Conservation (phyloP, 805 yeast species). For the Kodamaea leandrae region DNA sequence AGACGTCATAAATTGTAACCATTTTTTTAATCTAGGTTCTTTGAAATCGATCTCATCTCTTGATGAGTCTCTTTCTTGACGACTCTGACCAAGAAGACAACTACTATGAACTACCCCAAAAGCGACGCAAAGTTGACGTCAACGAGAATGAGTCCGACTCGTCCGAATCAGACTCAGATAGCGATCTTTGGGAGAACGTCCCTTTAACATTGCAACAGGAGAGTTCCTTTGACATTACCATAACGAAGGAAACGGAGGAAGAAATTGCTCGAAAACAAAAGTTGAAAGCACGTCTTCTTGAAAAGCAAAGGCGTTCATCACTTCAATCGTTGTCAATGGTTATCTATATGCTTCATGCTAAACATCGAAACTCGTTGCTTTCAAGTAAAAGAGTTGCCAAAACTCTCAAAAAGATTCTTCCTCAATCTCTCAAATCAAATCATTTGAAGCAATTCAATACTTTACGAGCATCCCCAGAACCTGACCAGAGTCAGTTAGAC, state of each 20-base stretch:
- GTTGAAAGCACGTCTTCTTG: slow-evolving; percentile 9
- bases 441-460: slow-evolving; percentile 13
- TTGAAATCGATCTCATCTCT: too few species aligned
- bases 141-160: too few species aligned
- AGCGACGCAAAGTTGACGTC: background rate
- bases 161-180: slow-evolving; percentile 6
- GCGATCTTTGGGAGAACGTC: slow-evolving; percentile 12
- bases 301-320: slow-evolving; percentile 12
- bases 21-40: too few species aligned
- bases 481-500: slow-evolving; percentile 11
- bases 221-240: slow-evolving; percentile 1
- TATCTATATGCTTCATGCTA: slow-evolving; percentile 22
- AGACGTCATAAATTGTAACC: too few species aligned
- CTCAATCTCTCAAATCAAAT: slow-evolving; percentile 17
- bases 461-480: background rate
- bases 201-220: slow-evolving; percentile 1
- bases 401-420: slow-evolving; percentile 24
- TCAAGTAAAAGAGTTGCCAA: slow-evolving; percentile 19
- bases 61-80: slow-evolving; percentile 6
- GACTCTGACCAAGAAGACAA: slow-evolving; percentile 7
- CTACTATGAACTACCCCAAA: slow-evolving; percentile 1
- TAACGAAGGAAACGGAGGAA: background rate
- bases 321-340: slow-evolving; percentile 23
- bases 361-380: slow-evolving; percentile 21
- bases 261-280: slow-evolving; percentile 7